Evolutionary conservation across 73 alveolate genomes (phyloP).

Genomic region (Uronychia setigera): DNA sequence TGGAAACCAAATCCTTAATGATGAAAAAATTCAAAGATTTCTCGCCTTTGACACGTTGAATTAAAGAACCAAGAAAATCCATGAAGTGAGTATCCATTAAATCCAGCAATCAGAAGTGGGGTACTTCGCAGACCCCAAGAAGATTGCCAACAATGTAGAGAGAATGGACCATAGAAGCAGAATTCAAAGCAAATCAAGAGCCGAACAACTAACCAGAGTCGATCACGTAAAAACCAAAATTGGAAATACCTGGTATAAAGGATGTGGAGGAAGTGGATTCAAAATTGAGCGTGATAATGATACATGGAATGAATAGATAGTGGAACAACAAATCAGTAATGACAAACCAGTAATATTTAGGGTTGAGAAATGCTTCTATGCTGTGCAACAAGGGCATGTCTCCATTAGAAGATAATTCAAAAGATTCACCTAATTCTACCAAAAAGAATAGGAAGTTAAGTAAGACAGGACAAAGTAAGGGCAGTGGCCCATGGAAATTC

Average conservation of each 20-base stretch:
- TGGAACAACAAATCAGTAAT: background rate
- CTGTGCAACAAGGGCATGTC: background rate
- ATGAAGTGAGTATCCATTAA: background rate
- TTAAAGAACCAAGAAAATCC: background rate
- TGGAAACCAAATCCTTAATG: background rate
- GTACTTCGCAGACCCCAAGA: background rate
- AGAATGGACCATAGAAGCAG: background rate
- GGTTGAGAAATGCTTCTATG: background rate
- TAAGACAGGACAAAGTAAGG: no score
- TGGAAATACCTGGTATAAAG: no score
- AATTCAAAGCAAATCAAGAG: background rate
- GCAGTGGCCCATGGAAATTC: background rate
- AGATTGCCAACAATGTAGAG: background rate
- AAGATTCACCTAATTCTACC: background rate
- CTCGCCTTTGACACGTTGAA: background rate
- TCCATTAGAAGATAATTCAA: background rate
- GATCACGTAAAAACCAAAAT: no score
- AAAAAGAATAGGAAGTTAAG: background rate
- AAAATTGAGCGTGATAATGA: background rate
- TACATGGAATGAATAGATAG: background rate
- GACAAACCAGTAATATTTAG: background rate
- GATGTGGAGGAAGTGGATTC: background rate
- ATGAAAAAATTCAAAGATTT: background rate
- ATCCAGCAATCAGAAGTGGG: background rate
- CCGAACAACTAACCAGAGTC: background rate